These are phyloP conservation scores for Phytopythium montanum DNA, from an alignment of 352 stramenopile genomes.

Conservation along the genomic window DNA sequence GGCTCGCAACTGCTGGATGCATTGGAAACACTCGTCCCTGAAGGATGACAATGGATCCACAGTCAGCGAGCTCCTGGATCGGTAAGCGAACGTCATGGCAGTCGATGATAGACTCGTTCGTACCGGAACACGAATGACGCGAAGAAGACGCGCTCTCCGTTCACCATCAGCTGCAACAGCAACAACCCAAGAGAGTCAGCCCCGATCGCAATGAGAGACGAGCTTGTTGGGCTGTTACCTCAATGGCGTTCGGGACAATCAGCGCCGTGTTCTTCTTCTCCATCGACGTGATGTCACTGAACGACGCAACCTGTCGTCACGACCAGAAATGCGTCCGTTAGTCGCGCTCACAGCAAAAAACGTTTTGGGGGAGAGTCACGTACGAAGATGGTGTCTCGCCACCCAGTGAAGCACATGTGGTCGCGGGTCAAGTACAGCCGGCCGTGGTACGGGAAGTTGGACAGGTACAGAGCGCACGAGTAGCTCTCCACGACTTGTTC, in stretches of 20 bases:
- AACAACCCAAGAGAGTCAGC: background rate
- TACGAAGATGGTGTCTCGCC: slow-evolving; percentile 80
- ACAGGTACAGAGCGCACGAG: slow-evolving; percentile 74
- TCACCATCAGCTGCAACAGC: slow-evolving; percentile 47
- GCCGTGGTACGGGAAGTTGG: slow-evolving; percentile 80
- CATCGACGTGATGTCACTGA: slow-evolving; percentile 64
- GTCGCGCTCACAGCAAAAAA: background rate
- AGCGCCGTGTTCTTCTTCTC: slow-evolving; percentile 86
- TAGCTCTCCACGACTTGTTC: slow-evolving; percentile 86
- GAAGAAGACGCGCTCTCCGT: slow-evolving; percentile 75
- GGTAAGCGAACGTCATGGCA: background rate
- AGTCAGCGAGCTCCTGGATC: background rate
- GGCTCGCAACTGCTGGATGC: slow-evolving; percentile 65
- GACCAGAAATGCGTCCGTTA: background rate
- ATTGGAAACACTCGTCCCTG: slow-evolving; percentile 83
- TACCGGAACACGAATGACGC: slow-evolving; percentile 84
- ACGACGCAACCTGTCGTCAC: slow-evolving; percentile 53
- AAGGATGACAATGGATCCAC: slow-evolving; percentile 9
- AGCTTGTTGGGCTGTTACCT: slow-evolving; percentile 32
- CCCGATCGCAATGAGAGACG: background rate
- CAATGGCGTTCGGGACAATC: slow-evolving; percentile 83
- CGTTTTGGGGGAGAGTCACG: slow-evolving; percentile 9
- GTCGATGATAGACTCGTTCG: background rate
- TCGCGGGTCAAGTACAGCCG: slow-evolving; percentile 73
- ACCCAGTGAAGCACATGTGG: slow-evolving; percentile 79